Evolutionary conservation across 1,139 yeast species (phyloP).

Genomic region (Pichia sp.): DNA sequence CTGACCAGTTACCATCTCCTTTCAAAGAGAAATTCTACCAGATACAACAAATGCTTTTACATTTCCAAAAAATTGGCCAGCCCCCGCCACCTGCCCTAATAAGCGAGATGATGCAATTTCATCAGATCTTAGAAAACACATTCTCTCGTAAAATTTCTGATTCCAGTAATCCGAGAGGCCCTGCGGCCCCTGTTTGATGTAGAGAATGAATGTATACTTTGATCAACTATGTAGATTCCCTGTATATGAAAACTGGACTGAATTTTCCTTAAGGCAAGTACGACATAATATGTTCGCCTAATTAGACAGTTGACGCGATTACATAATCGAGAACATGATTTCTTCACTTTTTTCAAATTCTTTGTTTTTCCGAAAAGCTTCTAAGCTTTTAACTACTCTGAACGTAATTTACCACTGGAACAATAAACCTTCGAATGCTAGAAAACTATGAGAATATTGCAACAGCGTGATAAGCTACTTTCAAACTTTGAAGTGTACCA

Average conservation of each 20-base stretch:
- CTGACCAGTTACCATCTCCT: slow-evolving; percentile 20
- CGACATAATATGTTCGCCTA: background rate
- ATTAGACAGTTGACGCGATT: slow-evolving; percentile 3
- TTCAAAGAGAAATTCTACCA: slow-evolving; percentile 15
- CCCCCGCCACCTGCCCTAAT: slow-evolving; percentile 19
- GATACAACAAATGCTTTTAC: slow-evolving; percentile 17
- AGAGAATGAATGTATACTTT: background rate
- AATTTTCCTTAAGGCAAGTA: too few species aligned
- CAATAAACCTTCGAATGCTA: background rate
- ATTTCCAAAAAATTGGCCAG: slow-evolving; percentile 19
- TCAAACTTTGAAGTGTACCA: slow-evolving; percentile 69
- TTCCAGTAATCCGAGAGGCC: background rate
- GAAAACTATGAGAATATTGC: slow-evolving; percentile 36
- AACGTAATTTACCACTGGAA: too few species aligned
- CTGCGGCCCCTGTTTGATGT: background rate
- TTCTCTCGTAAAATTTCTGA: slow-evolving; percentile 5
- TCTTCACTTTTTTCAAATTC: background rate
- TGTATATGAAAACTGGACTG: background rate
- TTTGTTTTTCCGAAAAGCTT: background rate
- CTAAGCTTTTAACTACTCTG: too few species aligned
- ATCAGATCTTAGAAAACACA: slow-evolving; percentile 7
- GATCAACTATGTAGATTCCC: background rate
- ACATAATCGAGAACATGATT: background rate
- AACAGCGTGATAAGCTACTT: slow-evolving; percentile 56
- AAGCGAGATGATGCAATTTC: slow-evolving; percentile 19